Conservation (phyloP, 495 filamentous ascomycete genomes). For the Glutinoglossum americanum region DNA sequence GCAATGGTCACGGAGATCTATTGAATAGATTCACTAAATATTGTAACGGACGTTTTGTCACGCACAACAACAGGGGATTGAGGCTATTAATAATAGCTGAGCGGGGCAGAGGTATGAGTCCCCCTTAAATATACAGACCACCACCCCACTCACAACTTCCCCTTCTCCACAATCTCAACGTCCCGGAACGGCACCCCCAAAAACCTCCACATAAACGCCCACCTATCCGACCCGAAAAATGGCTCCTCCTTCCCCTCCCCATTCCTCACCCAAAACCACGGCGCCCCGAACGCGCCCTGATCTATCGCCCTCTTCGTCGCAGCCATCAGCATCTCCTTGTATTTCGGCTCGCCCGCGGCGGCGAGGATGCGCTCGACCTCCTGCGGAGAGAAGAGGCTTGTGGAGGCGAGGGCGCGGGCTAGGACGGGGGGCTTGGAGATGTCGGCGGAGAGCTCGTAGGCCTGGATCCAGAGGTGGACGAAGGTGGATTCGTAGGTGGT, state of each 20-base stretch:
- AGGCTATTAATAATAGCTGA: too few species aligned
- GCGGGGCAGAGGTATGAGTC: too few species aligned
- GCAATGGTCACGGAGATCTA: background rate
- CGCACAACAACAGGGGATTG: too few species aligned
- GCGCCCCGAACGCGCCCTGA: slow-evolving; percentile 48
- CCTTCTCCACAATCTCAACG: background rate
- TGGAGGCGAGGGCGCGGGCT: background rate
- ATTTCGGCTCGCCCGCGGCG: slow-evolving; percentile 23
- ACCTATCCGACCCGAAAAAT: slow-evolving; percentile 64
- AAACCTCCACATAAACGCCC: slow-evolving; percentile 16
- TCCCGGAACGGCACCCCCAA: slow-evolving; percentile 14
- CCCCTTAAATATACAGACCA: too few species aligned
- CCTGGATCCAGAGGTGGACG: slow-evolving; percentile 21
- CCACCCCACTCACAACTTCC: background rate
- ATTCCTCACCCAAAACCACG: slow-evolving; percentile 57
- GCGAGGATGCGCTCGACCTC: slow-evolving; percentile 28
- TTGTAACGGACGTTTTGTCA: background rate
- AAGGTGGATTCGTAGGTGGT: slow-evolving; percentile 24
- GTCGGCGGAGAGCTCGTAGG: slow-evolving; percentile 26
- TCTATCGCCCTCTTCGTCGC: slow-evolving; percentile 38
- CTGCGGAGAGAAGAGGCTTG: slow-evolving; percentile 6
- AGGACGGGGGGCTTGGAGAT: slow-evolving; percentile 27
- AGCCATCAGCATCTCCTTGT: slow-evolving; percentile 34
- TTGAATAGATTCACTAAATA: too few species aligned
- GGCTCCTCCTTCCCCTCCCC: slow-evolving; percentile 33